These are phyloP conservation scores for Dimargaris xerosporica DNA, from an alignment of 192 early-diverging fungal species.

Conservation along the genomic window DNA sequence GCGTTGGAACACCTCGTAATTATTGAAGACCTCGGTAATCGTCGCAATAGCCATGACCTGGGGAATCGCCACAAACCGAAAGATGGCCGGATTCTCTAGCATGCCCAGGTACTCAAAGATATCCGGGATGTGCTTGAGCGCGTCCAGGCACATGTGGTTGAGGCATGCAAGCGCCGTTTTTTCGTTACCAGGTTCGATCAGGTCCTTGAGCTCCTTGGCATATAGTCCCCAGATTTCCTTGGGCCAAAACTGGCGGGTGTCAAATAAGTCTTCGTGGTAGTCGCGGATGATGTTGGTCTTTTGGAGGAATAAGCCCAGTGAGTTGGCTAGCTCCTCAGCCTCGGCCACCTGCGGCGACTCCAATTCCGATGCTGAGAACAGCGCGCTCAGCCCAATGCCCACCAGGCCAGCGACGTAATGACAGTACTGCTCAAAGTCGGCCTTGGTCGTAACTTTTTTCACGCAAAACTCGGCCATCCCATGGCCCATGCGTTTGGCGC, in stretches of 20 bases:
- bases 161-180: slow-evolving; percentile 61
- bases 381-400: slow-evolving; percentile 76
- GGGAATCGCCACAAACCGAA: slow-evolving; percentile 96
- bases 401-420: slow-evolving; percentile 96
- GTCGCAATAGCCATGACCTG: slow-evolving; percentile 98
- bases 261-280: slow-evolving; percentile 76
- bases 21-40: slow-evolving; percentile 73
- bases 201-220: slow-evolving; percentile 45
- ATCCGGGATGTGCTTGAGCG: slow-evolving; percentile 67
- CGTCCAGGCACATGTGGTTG: slow-evolving; percentile 78
- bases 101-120: slow-evolving; percentile 71
- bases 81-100: slow-evolving; percentile 63
- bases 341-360: slow-evolving; percentile 43
- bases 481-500: slow-evolving; percentile 78
- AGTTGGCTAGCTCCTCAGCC: slow-evolving; percentile 50
- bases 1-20: slow-evolving; percentile 55
- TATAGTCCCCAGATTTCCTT: slow-evolving; percentile 84
- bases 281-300: slow-evolving; percentile 97
- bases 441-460: slow-evolving; percentile 48
- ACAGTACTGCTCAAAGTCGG: slow-evolving; percentile 93
- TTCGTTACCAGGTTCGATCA: slow-evolving; percentile 52
- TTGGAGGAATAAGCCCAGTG: slow-evolving; percentile 97
- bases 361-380: slow-evolving; percentile 77
- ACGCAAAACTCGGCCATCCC: slow-evolving; percentile 87
- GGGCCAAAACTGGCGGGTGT: slow-evolving; percentile 93